These are phyloP conservation scores for Physaria fendleri DNA, from an alignment of 345 rosid genomes.

Conservation along the genomic window DNA sequence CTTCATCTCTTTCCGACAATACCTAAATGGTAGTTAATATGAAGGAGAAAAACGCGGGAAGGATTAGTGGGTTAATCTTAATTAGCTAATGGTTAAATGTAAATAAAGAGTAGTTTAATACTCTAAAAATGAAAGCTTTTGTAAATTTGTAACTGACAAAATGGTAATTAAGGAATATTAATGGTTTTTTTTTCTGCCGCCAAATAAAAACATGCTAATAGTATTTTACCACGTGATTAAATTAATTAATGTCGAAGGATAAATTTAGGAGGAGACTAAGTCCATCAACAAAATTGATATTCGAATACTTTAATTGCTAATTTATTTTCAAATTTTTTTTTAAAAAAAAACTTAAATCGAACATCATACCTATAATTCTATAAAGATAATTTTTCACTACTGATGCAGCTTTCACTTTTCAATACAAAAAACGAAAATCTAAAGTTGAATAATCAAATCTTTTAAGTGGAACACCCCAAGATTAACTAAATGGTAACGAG, in stretches of 20 bases:
- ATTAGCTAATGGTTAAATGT: not conserved
- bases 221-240: not conserved
- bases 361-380: too few species aligned
- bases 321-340: not conserved
- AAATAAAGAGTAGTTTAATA: not conserved
- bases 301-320: not conserved
- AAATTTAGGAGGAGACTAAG: conserved; percentile 11
- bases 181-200: conserved; percentile 17
- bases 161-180: conserved; percentile 15
- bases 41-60: conserved; percentile 9
- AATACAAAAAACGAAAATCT: too few species aligned
- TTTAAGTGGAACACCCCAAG: too few species aligned
- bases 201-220: not conserved
- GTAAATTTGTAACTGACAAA: conserved; percentile 15
- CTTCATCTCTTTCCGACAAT: conserved; percentile 4
- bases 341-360: too few species aligned
- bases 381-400: too few species aligned
- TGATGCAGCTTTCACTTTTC: too few species aligned
- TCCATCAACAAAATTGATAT: not conserved
- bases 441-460: too few species aligned
- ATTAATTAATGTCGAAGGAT: conserved; percentile 14
- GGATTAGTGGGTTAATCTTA: not conserved
- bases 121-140: not conserved
- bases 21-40: not conserved
- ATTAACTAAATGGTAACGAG: too few species aligned